Evolutionary conservation across 176 grass and related monocot species (phyloP).

Genomic region (Oryza rufipogon): DNA sequence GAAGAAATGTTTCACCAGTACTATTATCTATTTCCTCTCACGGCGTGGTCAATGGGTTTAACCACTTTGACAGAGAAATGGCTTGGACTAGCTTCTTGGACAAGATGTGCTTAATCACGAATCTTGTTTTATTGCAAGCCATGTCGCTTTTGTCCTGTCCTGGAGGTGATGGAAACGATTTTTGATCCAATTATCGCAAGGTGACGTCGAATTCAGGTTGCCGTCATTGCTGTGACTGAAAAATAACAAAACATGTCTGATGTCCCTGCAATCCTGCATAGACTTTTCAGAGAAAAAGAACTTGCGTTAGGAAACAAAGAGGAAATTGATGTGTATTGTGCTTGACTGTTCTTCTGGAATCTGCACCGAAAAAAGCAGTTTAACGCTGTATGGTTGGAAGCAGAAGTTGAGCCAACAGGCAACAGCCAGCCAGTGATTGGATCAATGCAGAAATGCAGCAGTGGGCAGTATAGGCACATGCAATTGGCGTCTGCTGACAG

Average conservation of each 20-base stretch:
- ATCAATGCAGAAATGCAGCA: conserved; percentile 18
- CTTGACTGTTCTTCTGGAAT: not conserved
- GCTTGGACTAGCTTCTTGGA: not conserved
- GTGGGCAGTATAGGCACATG: conserved; percentile 24
- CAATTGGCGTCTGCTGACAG: conserved; percentile 36
- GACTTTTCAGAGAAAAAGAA: not conserved
- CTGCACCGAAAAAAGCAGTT: not conserved
- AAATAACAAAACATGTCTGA: not conserved
- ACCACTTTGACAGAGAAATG: not conserved
- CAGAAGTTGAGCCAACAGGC: conserved; percentile 15
- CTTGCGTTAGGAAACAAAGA: not conserved
- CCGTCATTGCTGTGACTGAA: not conserved
- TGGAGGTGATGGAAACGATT: not conserved
- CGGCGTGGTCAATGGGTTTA: conserved; percentile 14
- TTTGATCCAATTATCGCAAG: not conserved
- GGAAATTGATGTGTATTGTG: not conserved
- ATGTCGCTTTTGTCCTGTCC: not conserved
- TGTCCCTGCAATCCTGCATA: not conserved
- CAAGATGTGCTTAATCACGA: not conserved
- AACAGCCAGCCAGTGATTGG: not conserved
- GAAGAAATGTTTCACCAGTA: not conserved
- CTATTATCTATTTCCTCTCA: not conserved
- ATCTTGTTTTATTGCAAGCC: not conserved
- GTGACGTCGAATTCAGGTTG: conserved; percentile 21
- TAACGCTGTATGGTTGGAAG: not conserved